phyloP scores from a whole-genome alignment of 208 protist genomes.

The Naegleria lovaniensis region DNA sequence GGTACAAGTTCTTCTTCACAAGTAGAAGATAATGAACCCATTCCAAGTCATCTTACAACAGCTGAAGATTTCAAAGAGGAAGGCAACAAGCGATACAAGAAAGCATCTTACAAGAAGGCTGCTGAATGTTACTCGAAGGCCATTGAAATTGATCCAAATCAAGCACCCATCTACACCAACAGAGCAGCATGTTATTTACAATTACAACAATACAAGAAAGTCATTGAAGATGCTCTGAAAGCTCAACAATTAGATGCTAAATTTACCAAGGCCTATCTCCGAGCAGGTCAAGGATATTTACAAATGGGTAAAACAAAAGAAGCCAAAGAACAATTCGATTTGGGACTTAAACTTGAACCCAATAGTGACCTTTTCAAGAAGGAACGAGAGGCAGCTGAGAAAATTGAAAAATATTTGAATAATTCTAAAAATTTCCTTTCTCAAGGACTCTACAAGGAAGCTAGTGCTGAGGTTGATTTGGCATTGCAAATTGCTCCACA shows the following conservation, averaged over 20 bases:
- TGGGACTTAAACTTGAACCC: not conserved
- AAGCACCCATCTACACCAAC: slow-evolving; percentile 59
- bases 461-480: slow-evolving; percentile 37
- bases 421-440: slow-evolving; percentile 53
- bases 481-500: slow-evolving; percentile 39
- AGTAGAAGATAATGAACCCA: not conserved
- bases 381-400: not conserved
- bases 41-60: not conserved
- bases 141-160: slow-evolving; percentile 51
- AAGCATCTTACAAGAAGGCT: slow-evolving; percentile 52
- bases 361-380: not conserved
- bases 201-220: slow-evolving; percentile 52
- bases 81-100: slow-evolving; percentile 57
- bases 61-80: slow-evolving; percentile 39
- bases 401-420: slow-evolving; percentile 30
- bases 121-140: slow-evolving; percentile 59
- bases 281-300: not conserved
- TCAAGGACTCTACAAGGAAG: slow-evolving; percentile 49
- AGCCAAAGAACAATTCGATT: not conserved
- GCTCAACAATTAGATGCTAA: not conserved
- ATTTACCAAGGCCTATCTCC: not conserved
- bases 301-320: not conserved
- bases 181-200: slow-evolving; percentile 63
- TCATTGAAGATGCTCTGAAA: slow-evolving; percentile 13
- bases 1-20: not conserved